phyloP scores from a whole-genome alignment of 345 rosid genomes.

The Citrus sinensis region DVS_A1.0 CM039162.1:29440501-29441000 shows the following conservation, averaged over 20 bases:
- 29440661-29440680: neutral
- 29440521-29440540: neutral
- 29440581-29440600: neutral
- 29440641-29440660: neutral
- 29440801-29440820: neutral
- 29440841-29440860: neutral
- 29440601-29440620: neutral
- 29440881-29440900: neutral
- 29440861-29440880: neutral
- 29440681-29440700: neutral
- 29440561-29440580: neutral
- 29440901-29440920: neutral
- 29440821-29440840: neutral
- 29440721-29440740: too few relatives aligned
- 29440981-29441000: neutral
- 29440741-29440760: too few relatives aligned
- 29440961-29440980: neutral
- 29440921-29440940: too few relatives aligned
- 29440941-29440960: neutral
- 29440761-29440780: neutral
- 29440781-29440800: neutral
- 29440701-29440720: neutral
- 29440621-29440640: neutral
- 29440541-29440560: neutral
- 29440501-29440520: neutral